Base-by-base conservation (phyloP, 768 basidiomycete species). In the Austroboletus festivus region DNA sequence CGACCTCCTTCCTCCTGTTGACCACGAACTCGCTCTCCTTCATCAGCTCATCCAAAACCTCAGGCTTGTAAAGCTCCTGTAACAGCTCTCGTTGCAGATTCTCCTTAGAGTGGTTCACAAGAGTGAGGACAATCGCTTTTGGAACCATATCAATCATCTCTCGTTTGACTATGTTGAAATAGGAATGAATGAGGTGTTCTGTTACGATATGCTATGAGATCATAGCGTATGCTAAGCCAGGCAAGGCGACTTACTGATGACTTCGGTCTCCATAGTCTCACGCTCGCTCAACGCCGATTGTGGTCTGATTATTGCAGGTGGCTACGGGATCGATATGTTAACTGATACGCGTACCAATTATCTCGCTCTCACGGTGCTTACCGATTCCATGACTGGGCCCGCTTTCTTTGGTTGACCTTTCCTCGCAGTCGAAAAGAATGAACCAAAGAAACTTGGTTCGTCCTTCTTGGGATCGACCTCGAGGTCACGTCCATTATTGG, bases 81-180 rank as follows among this genome's bases (percentile, higher is more conserved):
- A 99, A 71, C 34, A 99, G 78, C 69, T 96, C 94, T 51, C 85
- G 80, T 73, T 99, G 96, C 50, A 99, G 73, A 67, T 90, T 83
- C 71, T 98, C 96, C 70, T 96, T 97, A 51, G 94, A 85, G 68
- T 85, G 84, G 64, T 83, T 87, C 42, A 99, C 95, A 30, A 98
- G 82, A 15, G 91, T 97, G 54, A 89, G 73, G 10, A 88, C 83
- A 65, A 96, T 92, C 16, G 91, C 91, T 69, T 99, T 99, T 8
- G 95, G 95, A 21, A 98, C 90, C 93, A 96, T 96, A 70, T 98
- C 95, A 61, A 98, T 98, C 89, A 98, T 93, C 71, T 97, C 95
- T 50, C 94, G 86, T 74, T 99, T 98, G 47, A 97, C 92, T 56
- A 97, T 93, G 72, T 96, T 93, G 78, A 89, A 97, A 71, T 97